Evolutionary conservation across 495 filamentous ascomycete genomes (phyloP).

Genomic region (Opeltia flavorubescens): DNA sequence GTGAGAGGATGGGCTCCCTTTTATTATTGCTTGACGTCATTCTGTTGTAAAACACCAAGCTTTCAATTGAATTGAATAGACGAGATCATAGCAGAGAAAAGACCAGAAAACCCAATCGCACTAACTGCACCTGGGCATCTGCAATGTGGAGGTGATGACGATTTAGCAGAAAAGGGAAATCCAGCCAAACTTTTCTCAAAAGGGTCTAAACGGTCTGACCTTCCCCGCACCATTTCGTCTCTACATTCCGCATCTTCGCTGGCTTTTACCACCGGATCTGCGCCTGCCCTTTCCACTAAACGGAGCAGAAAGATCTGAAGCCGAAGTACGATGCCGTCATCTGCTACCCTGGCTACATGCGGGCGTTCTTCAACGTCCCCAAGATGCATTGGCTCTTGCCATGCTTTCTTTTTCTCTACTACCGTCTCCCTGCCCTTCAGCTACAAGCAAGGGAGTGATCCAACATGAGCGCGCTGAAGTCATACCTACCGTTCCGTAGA

Average conservation of each 20-base stretch:
- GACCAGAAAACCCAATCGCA: too few species aligned
- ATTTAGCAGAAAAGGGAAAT: neutral
- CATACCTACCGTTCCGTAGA: neutral
- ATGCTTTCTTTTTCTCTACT: neutral
- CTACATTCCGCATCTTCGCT: neutral
- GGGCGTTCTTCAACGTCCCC: neutral
- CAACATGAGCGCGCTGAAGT: neutral
- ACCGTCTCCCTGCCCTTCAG: neutral
- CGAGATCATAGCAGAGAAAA: too few species aligned
- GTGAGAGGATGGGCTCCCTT: too few species aligned
- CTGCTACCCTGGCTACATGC: neutral
- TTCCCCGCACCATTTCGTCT: neutral
- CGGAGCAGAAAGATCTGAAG: neutral
- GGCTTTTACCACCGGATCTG: neutral
- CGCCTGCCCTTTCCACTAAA: too few species aligned
- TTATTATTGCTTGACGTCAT: too few species aligned
- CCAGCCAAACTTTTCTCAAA: neutral
- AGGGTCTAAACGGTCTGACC: neutral
- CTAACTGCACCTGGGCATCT: too few species aligned
- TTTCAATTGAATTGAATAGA: too few species aligned
- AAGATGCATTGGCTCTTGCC: neutral
- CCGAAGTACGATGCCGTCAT: neutral
- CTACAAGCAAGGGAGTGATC: neutral
- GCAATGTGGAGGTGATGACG: too few species aligned
- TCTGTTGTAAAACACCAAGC: too few species aligned